phyloP scores from a whole-genome alignment of 164 flowering plant genomes.

The Kalanchoe fedtschenkoi region DNA sequence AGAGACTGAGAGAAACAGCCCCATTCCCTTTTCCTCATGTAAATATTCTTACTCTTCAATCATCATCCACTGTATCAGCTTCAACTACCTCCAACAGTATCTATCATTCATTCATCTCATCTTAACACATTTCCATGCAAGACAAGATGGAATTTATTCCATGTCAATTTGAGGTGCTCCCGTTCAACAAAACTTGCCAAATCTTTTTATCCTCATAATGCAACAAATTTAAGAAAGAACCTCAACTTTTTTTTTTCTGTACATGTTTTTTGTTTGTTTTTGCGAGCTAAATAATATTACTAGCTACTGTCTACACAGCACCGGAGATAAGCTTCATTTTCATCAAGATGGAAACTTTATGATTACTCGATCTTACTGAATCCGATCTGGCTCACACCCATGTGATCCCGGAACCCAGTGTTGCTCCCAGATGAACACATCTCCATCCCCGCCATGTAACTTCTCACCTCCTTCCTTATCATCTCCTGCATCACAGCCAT shows the following conservation, averaged over 20 bases:
- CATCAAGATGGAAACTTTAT: not conserved
- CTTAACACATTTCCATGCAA: too few species aligned
- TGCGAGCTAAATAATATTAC: too few species aligned
- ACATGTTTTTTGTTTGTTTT: not conserved
- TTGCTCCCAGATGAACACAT: slow-evolving; percentile 19
- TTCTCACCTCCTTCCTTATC: slow-evolving; percentile 80
- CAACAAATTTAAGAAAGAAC: not conserved
- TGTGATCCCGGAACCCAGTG: slow-evolving; percentile 27
- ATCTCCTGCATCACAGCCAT: slow-evolving; percentile 73
- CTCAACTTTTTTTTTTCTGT: not conserved
- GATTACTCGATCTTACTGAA: slow-evolving; percentile 23
- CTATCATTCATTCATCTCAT: too few species aligned
- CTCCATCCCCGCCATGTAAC: slow-evolving; percentile 50
- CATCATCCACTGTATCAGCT: not conserved
- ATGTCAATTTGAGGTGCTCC: too few species aligned
- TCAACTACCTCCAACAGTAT: too few species aligned
- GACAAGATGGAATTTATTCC: too few species aligned
- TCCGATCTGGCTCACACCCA: slow-evolving; percentile 22
- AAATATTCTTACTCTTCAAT: not conserved
- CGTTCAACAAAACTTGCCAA: too few species aligned
- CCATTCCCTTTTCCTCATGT: not conserved
- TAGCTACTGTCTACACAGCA: not conserved
- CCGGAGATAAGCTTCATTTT: not conserved
- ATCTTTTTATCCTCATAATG: too few species aligned
- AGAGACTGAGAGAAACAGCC: not conserved